Conservation (phyloP, 495 filamentous ascomycete genomes). For the Penicillium waksmanii region DNA sequence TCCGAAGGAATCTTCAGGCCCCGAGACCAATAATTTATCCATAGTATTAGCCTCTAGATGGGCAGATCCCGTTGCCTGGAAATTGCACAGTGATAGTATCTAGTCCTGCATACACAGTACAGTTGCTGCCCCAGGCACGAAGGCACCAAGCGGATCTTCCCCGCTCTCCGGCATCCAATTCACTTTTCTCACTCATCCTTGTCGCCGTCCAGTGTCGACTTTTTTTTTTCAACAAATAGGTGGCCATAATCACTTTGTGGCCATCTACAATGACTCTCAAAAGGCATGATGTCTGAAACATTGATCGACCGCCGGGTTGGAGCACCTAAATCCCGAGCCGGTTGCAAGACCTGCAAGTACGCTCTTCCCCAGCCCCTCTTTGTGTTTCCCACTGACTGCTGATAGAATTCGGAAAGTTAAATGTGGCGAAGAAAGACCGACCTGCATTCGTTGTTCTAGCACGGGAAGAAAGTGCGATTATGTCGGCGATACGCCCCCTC, state of each 20-base stretch:
- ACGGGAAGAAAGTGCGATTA: conserved; percentile 53
- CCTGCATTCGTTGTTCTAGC: conserved; percentile 58
- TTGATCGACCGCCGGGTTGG: conserved; percentile 18
- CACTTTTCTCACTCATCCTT: not conserved
- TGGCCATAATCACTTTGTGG: not conserved
- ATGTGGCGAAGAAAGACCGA: conserved; percentile 66
- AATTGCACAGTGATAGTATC: too few species aligned
- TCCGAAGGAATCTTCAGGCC: not conserved
- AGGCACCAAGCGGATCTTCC: not conserved
- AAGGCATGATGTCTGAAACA: conserved; percentile 2
- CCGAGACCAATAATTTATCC: not conserved
- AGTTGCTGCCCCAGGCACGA: not conserved
- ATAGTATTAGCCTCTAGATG: too few species aligned
- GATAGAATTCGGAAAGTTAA: conserved; percentile 64
- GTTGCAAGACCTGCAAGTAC: conserved; percentile 36
- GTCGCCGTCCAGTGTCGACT: not conserved
- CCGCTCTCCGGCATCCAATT: not conserved
- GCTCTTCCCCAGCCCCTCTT: not conserved
- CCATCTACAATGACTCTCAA: not conserved
- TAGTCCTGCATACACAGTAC: too few species aligned
- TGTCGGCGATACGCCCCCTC: not conserved
- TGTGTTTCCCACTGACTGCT: not conserved
- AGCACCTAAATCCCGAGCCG: conserved; percentile 23
- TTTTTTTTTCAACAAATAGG: not conserved
- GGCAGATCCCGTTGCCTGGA: too few species aligned